Evolutionary conservation across 129 eudicot genomes (phyloP), one percentile per base, ranked within the genome.

Genomic region (Chrysanthemum makinoi): DNA sequence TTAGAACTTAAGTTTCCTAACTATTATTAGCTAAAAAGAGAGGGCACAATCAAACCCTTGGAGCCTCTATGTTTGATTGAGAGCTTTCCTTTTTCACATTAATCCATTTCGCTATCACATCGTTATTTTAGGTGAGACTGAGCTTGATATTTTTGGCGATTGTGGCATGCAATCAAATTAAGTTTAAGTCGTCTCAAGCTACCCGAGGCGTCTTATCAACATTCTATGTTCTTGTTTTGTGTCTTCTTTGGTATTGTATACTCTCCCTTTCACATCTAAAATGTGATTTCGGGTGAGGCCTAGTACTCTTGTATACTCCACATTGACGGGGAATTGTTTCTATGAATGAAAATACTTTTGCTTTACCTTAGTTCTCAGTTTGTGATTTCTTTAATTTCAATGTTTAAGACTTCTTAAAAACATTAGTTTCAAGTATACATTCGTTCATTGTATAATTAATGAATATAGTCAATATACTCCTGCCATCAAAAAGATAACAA

Each of bases 11-110:
- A 86, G 87, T 46, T 65, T 72, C 72, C 79, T 86, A 79, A 82
- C 93, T 78, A 79, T 78, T 73, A 75, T 30, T 73, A 77, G 79
- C 74, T 51, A 62, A 79, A 81, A 80, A 69, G 80, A 79, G 81
- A 73, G 82, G 85, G 82, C 78, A 65, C 79, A 69, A 83, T 72
- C 75, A 72, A 78, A 69, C 81, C 81, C 79, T 77, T 79, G 64
- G 77, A 79, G 85, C 84, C 82, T 82, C 81, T 79, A 77, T 77
- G 82, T 79, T 80, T 81, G 87, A 75, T 76, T 77, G 75, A 73
- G 71, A 68, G 74, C 76, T 80, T 70, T 64, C 81, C 77, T 77
- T 69, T 61, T 39, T 53, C 35, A 56, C 69, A 77, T 55, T 44
- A 43, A 69, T 70, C 51, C 70, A 2, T 54, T 58, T 52, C 19